These are phyloP conservation scores for Austropuccinia psidii DNA, from an alignment of 1,284 basidiomycete genomes.

Conservation along the genomic window DNA sequence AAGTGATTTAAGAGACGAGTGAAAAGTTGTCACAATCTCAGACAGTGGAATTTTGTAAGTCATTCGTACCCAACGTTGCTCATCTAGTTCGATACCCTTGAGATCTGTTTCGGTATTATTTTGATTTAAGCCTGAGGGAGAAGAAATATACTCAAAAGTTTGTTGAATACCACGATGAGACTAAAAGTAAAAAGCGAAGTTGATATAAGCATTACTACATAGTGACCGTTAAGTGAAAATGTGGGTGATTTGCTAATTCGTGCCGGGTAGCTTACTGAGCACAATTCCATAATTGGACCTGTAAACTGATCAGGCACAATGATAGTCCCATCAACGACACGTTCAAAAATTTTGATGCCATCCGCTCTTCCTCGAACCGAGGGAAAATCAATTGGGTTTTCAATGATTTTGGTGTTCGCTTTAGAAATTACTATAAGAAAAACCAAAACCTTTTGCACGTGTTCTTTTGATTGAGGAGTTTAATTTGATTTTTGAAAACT, in stretches of 20 bases:
- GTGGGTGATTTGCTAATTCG: no score
- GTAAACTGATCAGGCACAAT: constrained; percentile 63
- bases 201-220: not conserved
- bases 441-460: not conserved
- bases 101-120: constrained; percentile 50
- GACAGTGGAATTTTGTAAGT: constrained; percentile 68
- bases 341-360: constrained; percentile 73
- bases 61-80: not conserved
- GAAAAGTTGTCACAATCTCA: constrained; percentile 88
- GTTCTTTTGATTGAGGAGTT: not conserved
- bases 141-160: constrained; percentile 41
- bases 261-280: constrained; percentile 56
- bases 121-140: constrained; percentile 56
- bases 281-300: constrained; percentile 90
- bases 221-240: no score
- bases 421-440: constrained; percentile 46
- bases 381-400: constrained; percentile 88
- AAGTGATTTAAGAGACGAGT: constrained; percentile 69
- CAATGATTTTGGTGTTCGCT: constrained; percentile 60
- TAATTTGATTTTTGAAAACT: constrained; percentile 62
- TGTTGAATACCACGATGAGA: constrained; percentile 42
- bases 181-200: constrained; percentile 17
- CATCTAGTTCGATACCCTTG: not conserved
- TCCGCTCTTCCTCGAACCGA: constrained; percentile 56
- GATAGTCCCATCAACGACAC: constrained; percentile 60